Base-by-base conservation (phyloP, 169 alveolate species). In the Plasmodium sp. region DNA sequence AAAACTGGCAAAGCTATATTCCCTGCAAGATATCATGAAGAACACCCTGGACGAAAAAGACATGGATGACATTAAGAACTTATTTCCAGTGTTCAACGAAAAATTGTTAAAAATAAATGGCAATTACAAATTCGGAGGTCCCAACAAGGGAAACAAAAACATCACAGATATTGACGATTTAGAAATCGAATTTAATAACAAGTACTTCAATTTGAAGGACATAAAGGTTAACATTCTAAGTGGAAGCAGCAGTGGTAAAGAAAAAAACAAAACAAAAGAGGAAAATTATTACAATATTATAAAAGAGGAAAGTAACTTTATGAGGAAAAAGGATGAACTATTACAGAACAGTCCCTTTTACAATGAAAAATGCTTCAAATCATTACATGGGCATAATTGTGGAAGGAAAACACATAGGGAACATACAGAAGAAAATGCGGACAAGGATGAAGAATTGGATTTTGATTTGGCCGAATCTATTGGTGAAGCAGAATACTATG, bases 381-480 rank as follows among this genome's bases (percentile, higher is more conserved):
- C 81, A 6, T 6, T 85, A 45, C 48, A 56, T 74, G 93, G 85
- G 16, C 54, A 75, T 51, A 74, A 74, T 36, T 67, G 77, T 41
- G 34, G 54, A 36, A 84, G 74, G 14, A 84, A 1, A 14, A 72
- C 27, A 14, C 14, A 43, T n/a, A 71, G 56, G 5, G 39, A 72
- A 72, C n/a, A 72, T 14, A 2, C 10, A 10, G 93, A 41, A 54
- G 54, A 41, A 27, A 48, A 85, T 85, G 31, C 12, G 10, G 58
- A 48, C n/a, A 71, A 6, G 27, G 93, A 85, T 85, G 93, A 85
- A 74, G 93, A 85, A 33, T 62, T 85, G 79, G 75, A 74, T 85
- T 85, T 74, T 27, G 93, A 85, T 51, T 34, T 85, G 62, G n/a
- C 33, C 3, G 84, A 85, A 27, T 31, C 82, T 31, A 39, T 43